Evolutionary conservation across 148 eudicot species (phyloP), one percentile per base, ranked within the genome.

Genomic region (Rhododendron simsii): DNA sequence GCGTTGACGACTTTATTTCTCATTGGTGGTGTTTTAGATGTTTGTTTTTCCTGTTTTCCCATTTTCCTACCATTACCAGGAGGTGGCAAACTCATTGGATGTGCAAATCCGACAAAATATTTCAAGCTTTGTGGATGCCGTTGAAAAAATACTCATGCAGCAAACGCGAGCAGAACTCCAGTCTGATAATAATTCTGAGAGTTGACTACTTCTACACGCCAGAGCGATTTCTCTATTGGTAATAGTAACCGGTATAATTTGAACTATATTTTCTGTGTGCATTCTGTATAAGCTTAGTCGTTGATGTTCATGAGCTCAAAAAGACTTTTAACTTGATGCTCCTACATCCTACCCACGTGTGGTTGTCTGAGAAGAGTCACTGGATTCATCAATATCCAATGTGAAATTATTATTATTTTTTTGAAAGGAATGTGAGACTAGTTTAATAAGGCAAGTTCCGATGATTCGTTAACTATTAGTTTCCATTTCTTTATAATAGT

Each of bases 71-170:
- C 45, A 79, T 57, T 44, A 59, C 82, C 89, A 96, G 99, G 98
- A 95, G 85, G 81, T 87, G 88, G 96, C 92, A 45, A 96, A 94
- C 87, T 95, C 98, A 44, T 89, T 92, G 85, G 96, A 93, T 23
- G 74, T 78, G 45, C 78, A 85, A 74, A 30, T 87, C 53, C 89
- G 94, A 28, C 89, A 88, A 88, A 92, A 86, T 86, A 76, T 96
- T 28, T 88, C 92, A 73, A 90, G 90, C 86, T 96, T 96, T 85
- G 92, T 90, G 53, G 94, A 92, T 87, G 91, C 92, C 84, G 92
- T 96, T 83, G 98, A 95, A 88, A 96, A 91, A 89, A 92, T 90
- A 81, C 94, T 95, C 55, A 74, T 90, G 90, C 96, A 96, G 85
- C 89, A 85, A 78, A 89, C 93, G 91, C 89, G 92, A 14, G 57